Evolutionary conservation across 1,139 yeast genomes (phyloP).

Genomic region (Debaryomycetaceae sp.): DNA sequence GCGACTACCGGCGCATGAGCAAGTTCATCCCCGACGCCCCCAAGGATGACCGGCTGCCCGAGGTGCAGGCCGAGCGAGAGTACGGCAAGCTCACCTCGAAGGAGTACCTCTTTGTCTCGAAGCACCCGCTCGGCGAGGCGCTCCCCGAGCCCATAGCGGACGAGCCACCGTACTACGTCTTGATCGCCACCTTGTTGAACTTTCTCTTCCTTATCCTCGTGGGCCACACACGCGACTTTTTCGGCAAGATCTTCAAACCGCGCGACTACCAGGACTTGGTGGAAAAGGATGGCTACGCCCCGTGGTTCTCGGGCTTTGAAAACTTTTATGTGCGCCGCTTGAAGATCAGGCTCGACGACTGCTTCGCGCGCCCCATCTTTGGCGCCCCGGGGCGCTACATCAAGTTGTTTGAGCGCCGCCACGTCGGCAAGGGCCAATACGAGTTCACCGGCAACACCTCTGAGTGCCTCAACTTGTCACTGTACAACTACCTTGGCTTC

Average conservation of each 20-base stretch:
- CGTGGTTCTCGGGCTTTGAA: conserved; percentile 93
- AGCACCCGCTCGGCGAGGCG: conserved; percentile 51
- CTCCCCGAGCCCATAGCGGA: conserved; percentile 62
- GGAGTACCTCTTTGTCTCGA: conserved; percentile 53
- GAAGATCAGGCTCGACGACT: conserved; percentile 86
- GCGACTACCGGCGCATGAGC: too few species aligned
- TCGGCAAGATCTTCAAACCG: conserved; percentile 71
- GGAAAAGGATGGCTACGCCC: conserved; percentile 88
- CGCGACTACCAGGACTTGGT: conserved; percentile 61
- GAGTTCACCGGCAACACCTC: conserved; percentile 70
- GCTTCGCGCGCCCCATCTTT: conserved; percentile 91
- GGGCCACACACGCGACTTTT: conserved; percentile 88
- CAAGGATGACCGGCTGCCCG: conserved; percentile 38
- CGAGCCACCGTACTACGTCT: conserved; percentile 81
- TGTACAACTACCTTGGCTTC: conserved; percentile 93
- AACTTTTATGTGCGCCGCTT: conserved; percentile 88
- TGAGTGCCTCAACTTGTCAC: conserved; percentile 80
- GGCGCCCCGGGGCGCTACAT: conserved; percentile 97
- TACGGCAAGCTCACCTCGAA: conserved; percentile 57
- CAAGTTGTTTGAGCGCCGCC: conserved; percentile 70
- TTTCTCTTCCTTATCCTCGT: conserved; percentile 78
- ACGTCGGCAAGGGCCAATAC: conserved; percentile 56
- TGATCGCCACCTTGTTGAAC: conserved; percentile 77
- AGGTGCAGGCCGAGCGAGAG: conserved; percentile 57
- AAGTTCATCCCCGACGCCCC: conserved; percentile 48